phyloP scores from a whole-genome alignment of 2,329 filamentous ascomycete genomes.

The Pseudogymnoascus sp. region DNA sequence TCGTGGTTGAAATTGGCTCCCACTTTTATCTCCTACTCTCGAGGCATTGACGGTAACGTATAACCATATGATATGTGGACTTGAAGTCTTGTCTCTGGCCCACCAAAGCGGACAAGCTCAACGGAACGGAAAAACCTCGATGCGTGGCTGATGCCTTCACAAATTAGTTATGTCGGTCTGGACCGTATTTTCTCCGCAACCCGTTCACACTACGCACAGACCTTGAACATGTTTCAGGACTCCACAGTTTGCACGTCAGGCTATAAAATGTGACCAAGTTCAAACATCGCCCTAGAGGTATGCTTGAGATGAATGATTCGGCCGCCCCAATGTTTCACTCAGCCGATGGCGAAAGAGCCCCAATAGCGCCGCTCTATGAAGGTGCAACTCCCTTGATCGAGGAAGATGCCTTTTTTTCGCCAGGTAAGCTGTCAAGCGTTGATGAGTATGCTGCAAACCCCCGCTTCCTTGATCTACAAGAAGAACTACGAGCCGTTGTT shows the following conservation, averaged over 20 bases:
- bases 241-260: not conserved
- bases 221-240: not conserved
- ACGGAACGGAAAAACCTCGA: not conserved
- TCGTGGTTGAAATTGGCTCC: not conserved
- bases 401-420: constrained; percentile 1
- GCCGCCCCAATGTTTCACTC: not conserved
- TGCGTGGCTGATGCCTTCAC: not conserved
- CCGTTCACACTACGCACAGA: not conserved
- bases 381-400: not conserved
- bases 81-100: not conserved
- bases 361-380: not conserved
- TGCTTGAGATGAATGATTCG: not conserved
- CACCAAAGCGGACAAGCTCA: not conserved
- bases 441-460: constrained; percentile 33
- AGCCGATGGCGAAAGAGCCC: not conserved
- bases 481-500: constrained; percentile 37
- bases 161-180: not conserved
- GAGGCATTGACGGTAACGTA: not conserved
- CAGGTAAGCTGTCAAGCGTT: constrained; percentile 3
- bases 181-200: not conserved
- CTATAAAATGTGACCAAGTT: not conserved
- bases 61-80: not conserved
- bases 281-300: not conserved
- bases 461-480: constrained; percentile 38
- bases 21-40: not conserved